phyloP scores from a whole-genome alignment of 2,329 filamentous ascomycete genomes.

The Didymella sp. region DNA sequence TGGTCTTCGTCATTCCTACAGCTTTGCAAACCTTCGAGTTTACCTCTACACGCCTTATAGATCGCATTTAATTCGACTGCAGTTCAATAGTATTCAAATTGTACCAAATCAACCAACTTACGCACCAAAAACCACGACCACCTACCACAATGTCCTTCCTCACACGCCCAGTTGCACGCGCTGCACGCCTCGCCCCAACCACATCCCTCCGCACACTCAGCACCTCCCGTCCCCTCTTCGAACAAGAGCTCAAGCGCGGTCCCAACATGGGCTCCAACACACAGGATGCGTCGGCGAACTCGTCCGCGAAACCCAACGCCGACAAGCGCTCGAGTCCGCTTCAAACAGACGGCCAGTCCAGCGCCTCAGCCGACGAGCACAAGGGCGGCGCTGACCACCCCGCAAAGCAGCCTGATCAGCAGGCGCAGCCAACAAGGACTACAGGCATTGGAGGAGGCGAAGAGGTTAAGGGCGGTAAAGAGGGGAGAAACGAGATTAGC shows the following conservation, averaged over 20 bases:
- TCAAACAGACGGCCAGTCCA: conserved; percentile 42
- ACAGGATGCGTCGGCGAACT: conserved; percentile 27
- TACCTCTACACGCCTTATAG: background rate
- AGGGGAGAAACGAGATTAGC: conserved; percentile 33
- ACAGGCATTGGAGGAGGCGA: conserved; percentile 44
- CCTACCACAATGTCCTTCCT: conserved; percentile 12
- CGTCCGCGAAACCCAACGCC: conserved; percentile 32
- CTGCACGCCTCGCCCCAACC: background rate
- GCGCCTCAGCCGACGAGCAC: conserved; percentile 37
- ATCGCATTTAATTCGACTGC: background rate
- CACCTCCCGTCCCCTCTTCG: conserved; percentile 5
- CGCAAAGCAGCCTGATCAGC: conserved; percentile 49
- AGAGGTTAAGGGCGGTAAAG: conserved; percentile 46
- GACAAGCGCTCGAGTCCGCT: conserved; percentile 34
- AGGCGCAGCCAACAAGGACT: conserved; percentile 38
- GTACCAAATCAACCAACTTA: background rate
- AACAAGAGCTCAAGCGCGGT: conserved; percentile 27
- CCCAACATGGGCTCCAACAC: conserved; percentile 29
- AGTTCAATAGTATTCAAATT: background rate
- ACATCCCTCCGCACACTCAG: conserved; percentile 12
- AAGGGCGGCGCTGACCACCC: conserved; percentile 46
- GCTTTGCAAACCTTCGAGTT: background rate
- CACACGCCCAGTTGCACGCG: conserved; percentile 1
- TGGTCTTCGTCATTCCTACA: conserved; percentile 5
- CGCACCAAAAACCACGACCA: background rate